A percentile compares a stretch with the other conserved stretches of the same genome.
Evolutionary conservation across 257 asterid genomes (phyloP).

Genomic region (Solanum verrucosum): DNA sequence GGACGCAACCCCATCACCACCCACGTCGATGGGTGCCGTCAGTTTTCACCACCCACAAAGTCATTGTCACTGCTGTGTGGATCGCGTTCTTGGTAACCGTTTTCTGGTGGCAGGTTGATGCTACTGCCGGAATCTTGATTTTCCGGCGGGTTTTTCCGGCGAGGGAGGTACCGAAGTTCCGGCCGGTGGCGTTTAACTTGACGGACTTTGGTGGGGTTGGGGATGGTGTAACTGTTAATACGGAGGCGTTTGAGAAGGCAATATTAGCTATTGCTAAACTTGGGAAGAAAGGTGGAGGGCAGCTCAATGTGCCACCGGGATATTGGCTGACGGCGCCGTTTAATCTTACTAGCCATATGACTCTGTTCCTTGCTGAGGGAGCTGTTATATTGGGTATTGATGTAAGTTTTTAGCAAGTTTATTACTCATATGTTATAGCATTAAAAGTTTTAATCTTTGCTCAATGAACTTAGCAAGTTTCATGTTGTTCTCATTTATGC

Average conservation of each 20-base stretch:
- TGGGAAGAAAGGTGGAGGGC: constrained; percentile 41
- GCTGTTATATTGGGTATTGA: constrained; percentile 38
- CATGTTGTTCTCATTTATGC: neutral
- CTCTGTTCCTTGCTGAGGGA: constrained; percentile 45
- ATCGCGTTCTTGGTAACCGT: constrained; percentile 24
- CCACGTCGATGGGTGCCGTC: constrained; percentile 26
- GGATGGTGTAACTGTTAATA: constrained; percentile 32
- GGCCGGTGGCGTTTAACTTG: constrained; percentile 34
- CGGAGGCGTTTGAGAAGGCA: constrained; percentile 37
- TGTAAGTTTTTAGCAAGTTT: constrained; percentile 16
- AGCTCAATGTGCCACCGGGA: constrained; percentile 44
- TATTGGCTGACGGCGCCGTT: constrained; percentile 44
- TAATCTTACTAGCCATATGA: constrained; percentile 44
- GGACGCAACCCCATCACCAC: constrained; percentile 9
- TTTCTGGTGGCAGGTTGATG: constrained; percentile 28
- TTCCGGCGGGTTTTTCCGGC: constrained; percentile 20
- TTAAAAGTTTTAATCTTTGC: neutral
- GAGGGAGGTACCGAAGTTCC: constrained; percentile 23
- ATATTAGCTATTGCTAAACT: constrained; percentile 30
- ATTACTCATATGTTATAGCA: neutral
- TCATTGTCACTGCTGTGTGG: constrained; percentile 24
- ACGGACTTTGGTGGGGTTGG: constrained; percentile 47
- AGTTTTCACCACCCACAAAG: constrained; percentile 19
- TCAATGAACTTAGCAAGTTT: neutral
- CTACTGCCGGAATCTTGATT: constrained; percentile 16